Percentiles rank a stretch among this genome's conserved stretches.
phyloP scores from a whole-genome alignment of 306 rosid genomes.

The Quercus gilva region DNA sequence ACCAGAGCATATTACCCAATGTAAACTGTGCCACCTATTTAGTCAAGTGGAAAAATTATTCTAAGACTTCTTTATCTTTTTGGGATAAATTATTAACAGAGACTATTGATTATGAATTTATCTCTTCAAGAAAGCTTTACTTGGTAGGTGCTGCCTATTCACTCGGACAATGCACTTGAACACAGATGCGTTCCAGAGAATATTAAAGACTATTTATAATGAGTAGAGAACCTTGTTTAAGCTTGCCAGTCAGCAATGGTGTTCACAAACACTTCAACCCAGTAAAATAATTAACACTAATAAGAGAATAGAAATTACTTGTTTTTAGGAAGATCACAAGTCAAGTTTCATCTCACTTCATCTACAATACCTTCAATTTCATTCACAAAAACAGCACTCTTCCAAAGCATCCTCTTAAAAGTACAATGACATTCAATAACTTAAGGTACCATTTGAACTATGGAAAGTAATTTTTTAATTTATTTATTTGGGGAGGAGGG shows the following conservation, averaged over 20 bases:
- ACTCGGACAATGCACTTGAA: too few relatives aligned
- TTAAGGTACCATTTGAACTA: too few relatives aligned
- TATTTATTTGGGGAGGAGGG: rapidly evolving
- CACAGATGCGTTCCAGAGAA: background rate
- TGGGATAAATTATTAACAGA: background rate
- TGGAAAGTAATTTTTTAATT: too few relatives aligned
- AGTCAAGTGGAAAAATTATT: too few relatives aligned
- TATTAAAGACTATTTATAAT: background rate
- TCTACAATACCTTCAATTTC: too few relatives aligned
- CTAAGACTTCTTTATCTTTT: background rate
- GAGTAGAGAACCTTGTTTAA: background rate
- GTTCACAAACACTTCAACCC: background rate
- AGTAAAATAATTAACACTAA: background rate
- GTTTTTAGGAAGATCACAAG: background rate
- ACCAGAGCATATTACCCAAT: background rate
- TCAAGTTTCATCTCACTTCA: background rate
- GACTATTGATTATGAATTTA: background rate
- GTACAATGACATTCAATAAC: too few relatives aligned
- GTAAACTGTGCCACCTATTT: too few relatives aligned
- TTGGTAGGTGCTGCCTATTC: too few relatives aligned
- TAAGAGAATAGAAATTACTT: background rate
- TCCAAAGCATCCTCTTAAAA: too few relatives aligned
- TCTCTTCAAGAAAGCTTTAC: too few relatives aligned
- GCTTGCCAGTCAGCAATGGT: background rate
- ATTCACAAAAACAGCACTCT: too few relatives aligned